Conservation (phyloP, 1,284 basidiomycete species). For the Ceratobasidium sp. region DNA sequence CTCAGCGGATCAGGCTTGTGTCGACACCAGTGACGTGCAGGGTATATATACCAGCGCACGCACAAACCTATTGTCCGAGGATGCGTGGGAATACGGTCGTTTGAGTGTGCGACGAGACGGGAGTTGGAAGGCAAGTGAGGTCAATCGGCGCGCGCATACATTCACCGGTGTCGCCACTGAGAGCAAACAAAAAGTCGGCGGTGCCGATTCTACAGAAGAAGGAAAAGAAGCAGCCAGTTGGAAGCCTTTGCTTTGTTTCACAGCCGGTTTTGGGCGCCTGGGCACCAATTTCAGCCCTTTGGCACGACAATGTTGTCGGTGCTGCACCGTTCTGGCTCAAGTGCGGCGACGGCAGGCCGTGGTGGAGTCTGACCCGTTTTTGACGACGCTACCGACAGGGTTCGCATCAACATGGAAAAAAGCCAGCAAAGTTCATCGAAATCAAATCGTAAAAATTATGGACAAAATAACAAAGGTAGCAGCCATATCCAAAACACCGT, state of each 20-base stretch:
- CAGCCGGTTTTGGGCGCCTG: too few relatives aligned
- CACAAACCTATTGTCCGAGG: not conserved
- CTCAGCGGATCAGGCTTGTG: not conserved
- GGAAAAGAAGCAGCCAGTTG: not conserved
- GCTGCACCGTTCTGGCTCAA: too few relatives aligned
- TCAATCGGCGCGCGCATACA: constrained; percentile 19
- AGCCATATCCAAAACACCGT: not conserved
- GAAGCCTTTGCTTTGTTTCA: not conserved
- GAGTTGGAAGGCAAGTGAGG: constrained; percentile 34
- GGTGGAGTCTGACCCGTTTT: too few relatives aligned
- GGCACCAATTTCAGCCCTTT: too few relatives aligned
- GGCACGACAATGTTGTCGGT: too few relatives aligned
- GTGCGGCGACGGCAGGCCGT: too few relatives aligned
- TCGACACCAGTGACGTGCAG: not conserved
- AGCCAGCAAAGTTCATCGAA: constrained; percentile 1
- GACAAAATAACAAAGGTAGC: constrained; percentile 1
- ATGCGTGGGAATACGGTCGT: constrained; percentile 24
- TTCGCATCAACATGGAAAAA: not conserved
- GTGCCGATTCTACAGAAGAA: not conserved
- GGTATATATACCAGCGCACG: not conserved
- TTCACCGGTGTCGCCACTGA: not conserved
- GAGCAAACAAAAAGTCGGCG: not conserved
- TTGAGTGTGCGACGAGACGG: constrained; percentile 2
- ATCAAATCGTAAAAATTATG: not conserved
- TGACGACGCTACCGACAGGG: not conserved